Base-by-base conservation (phyloP, 805 yeast species). In the Scheffersomyces amazonensis region DNA sequence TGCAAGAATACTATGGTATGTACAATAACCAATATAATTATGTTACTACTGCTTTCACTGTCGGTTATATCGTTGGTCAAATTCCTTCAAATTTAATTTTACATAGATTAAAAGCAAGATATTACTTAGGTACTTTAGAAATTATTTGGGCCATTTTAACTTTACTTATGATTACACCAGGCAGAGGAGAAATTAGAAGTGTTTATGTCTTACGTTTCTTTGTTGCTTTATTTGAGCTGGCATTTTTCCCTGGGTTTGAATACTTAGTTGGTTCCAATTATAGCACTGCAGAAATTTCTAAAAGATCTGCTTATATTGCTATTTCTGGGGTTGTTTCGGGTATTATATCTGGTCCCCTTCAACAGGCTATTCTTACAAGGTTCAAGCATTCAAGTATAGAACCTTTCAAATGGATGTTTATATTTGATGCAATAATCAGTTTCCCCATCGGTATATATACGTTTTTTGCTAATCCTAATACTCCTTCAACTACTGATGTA, bases 171-270 rank as follows among this genome's bases (percentile, higher is more conserved):
- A 50, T 60, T 21, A 49, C 59, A 3, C 47, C 50, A 30, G 52
- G 51, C 23, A n/a, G 31, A 15, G 36, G 22, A 16, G 47, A 46
- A 27, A 40, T 62, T 23, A 42, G 46, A 11, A 49, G 56, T 2
- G 33, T 62, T 16, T 60, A 60, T 37, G 62, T 54, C 1, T 24
- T 62, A 6, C 41, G 74, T 42, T 63, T 72, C 30, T 41, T 70
- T 3, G 40, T 71, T 17, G 81, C 79, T 1, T 52, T 75, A 18
- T 47, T 62, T 9, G 80, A 75, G 40, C 60, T 73, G 11, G 78
- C 78, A 0, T 73, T 66, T 47, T 74, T 73, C 52, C 84, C 88
- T 4, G 79, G 78, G 16, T 67, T 78, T 39, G 83, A 80, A 47
- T 80, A 76, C 47, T 57, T 78, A 32, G 49, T 62, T 7, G 66